Evolutionary conservation across 2,329 filamentous ascomycete species (phyloP).

Genomic region (Paecilomyces fulvus): DNA sequence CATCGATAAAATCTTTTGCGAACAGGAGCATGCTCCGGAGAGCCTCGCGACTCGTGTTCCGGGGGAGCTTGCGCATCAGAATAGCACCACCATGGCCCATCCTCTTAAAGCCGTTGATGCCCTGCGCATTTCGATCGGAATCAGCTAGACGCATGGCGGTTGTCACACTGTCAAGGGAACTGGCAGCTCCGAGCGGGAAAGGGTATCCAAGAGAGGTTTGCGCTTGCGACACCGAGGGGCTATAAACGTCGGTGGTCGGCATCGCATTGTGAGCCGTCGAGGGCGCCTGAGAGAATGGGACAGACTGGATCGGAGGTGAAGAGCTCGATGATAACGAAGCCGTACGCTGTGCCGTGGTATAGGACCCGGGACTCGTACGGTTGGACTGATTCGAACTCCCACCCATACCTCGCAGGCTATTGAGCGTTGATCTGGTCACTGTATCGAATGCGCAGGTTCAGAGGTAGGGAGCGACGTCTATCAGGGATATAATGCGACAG

Average conservation of each 20-base stretch:
- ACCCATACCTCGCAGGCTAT: slow-evolving; percentile 28
- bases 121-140: slow-evolving; percentile 26
- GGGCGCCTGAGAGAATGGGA: slow-evolving; percentile 25
- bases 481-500: not conserved
- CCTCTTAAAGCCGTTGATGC: slow-evolving; percentile 27
- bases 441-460: not conserved
- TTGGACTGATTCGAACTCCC: slow-evolving; percentile 33
- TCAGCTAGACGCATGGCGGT: slow-evolving; percentile 28
- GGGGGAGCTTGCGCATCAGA: slow-evolving; percentile 52
- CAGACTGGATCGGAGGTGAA: slow-evolving; percentile 27
- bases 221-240: slow-evolving; percentile 28
- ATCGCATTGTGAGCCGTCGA: slow-evolving; percentile 34
- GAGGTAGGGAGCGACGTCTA: not conserved
- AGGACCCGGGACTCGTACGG: slow-evolving; percentile 34
- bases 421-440: not conserved
- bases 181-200: slow-evolving; percentile 29
- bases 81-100: slow-evolving; percentile 34
- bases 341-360: slow-evolving; percentile 31
- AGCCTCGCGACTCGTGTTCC: slow-evolving; percentile 49
- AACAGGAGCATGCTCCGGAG: slow-evolving; percentile 58
- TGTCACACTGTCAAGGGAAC: slow-evolving; percentile 25
- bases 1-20: slow-evolving; percentile 53
- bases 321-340: slow-evolving; percentile 32
- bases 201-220: slow-evolving; percentile 28
- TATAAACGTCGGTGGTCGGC: slow-evolving; percentile 34